Evolutionary conservation across 1,284 basidiomycete genomes (phyloP).

Genomic region (Chalciporus piperatoides): DNA sequence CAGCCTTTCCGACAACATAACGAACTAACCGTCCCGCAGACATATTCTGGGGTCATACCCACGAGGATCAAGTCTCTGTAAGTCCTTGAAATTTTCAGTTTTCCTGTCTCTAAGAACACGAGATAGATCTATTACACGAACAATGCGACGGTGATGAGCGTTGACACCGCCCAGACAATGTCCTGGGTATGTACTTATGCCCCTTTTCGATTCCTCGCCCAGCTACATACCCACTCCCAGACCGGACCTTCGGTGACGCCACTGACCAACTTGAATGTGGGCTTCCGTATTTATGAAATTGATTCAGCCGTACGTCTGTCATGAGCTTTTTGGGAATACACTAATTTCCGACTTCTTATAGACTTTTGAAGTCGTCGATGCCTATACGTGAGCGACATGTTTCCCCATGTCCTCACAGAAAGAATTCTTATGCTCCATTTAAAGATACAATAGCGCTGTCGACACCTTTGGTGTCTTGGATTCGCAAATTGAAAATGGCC

Average conservation of each 20-base stretch:
- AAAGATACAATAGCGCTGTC: conserved; percentile 63
- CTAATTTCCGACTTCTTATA: conserved; percentile 24
- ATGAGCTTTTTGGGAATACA: not conserved
- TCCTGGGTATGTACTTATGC: conserved; percentile 45
- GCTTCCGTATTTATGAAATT: conserved; percentile 77
- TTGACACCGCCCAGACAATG: conserved; percentile 52
- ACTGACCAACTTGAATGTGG: conserved; percentile 71
- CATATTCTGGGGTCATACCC: conserved; percentile 80
- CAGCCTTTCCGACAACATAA: not conserved
- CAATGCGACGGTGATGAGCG: conserved; percentile 61
- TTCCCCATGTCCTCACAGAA: not conserved
- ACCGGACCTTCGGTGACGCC: conserved; percentile 74
- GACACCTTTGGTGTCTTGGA: conserved; percentile 54
- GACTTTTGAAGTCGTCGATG: conserved; percentile 74
- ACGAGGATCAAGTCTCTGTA: conserved; percentile 77
- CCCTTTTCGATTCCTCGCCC: not conserved
- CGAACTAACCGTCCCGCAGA: conserved; percentile 36
- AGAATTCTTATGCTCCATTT: not conserved
- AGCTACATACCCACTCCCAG: conserved; percentile 24
- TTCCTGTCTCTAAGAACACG: not conserved
- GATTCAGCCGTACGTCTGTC: conserved; percentile 56
- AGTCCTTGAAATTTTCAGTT: conserved; percentile 18
- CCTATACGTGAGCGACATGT: conserved; percentile 56
- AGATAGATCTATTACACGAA: conserved; percentile 70
- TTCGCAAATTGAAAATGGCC: conserved; percentile 53